Base-by-base conservation (phyloP, 306 rosid species). In the Cucurbita pepo region DNA sequence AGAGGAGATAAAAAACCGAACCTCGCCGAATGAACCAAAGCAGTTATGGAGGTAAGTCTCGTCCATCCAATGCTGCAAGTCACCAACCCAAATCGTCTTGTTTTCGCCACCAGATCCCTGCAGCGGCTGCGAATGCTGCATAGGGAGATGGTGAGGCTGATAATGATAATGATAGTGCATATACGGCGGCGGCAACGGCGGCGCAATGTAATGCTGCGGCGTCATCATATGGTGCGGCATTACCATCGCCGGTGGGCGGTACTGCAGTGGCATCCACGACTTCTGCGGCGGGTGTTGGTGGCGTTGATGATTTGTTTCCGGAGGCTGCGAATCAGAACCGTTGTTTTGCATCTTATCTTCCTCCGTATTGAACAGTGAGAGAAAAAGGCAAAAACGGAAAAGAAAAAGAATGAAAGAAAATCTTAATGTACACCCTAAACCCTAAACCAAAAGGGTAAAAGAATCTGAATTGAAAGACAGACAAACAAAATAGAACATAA, bases 221-320 rank as follows among this genome's bases (percentile, higher is more conserved):
- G 95, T 90, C 79, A 92, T 76, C 96, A 92, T 86, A 77, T 84
- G 97, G 38, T 86, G 97, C 88, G 79, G 96, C 97, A 92, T 90
- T 88, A 92, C 92, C 97, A 92, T 85, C 4, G 96, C 91, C 48
- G 96, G 79, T 55, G 96, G 80, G 0, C 91, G 97, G 56, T 88
- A 92, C 81, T 88, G 97, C 92, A 92, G 84, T 79, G 91, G 86
- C 85, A 89, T 72, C 96, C 92, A 88, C 83, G 69, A 87, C 64
- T 64, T 96, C 22, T 82, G 88, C 54, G 72, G 88, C 54, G 69
- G 75, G 45, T 82, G 55, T 43, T 74, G 83, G 18, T 66, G 78
- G 50, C 76, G 51, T 30, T 71, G 85, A 6, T 71, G 85, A 6
- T 69, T 77, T 19, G 78, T 76, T 7, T 70, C 78, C 56, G 62